phyloP scores from a whole-genome alignment of 257 asterid genomes.

The Coffea eugenioides region DNA sequence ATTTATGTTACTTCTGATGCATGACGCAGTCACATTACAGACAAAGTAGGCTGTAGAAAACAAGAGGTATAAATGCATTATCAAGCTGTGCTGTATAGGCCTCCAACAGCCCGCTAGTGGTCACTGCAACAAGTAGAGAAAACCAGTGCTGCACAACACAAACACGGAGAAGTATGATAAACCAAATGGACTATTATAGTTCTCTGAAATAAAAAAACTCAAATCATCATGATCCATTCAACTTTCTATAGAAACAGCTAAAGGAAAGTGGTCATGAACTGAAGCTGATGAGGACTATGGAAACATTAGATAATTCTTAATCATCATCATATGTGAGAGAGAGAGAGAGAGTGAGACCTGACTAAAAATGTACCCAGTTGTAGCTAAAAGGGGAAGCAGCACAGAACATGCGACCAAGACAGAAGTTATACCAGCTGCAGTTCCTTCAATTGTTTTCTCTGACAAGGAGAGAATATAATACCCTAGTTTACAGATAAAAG shows the following conservation, averaged over 20 bases:
- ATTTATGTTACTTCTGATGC: not conserved
- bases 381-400: slow-evolving; percentile 84
- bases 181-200: not conserved
- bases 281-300: not conserved
- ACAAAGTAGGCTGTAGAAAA: slow-evolving; percentile 92
- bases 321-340: slow-evolving; percentile 13
- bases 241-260: too few relatives aligned
- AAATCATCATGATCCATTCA: not conserved
- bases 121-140: slow-evolving; percentile 81
- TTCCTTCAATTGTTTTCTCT: slow-evolving; percentile 99
- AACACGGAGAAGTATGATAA: slow-evolving; percentile 2
- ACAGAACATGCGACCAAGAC: slow-evolving; percentile 82
- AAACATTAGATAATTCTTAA: not conserved
- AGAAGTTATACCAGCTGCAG: slow-evolving; percentile 97
- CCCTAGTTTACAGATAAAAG: slow-evolving; percentile 15
- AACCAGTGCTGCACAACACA: slow-evolving; percentile 69
- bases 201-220: not conserved
- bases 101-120: slow-evolving; percentile 78
- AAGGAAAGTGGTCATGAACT: not conserved
- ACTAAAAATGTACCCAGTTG: slow-evolving; percentile 75
- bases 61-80: slow-evolving; percentile 94
- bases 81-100: slow-evolving; percentile 97
- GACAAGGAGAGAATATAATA: slow-evolving; percentile 16
- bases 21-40: slow-evolving; percentile 33
- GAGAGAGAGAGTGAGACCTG: slow-evolving; percentile 53